These are phyloP conservation scores for Conticribra weissflogii DNA, from an alignment of 108 stramenopile species.

Conservation along the genomic window DNA sequence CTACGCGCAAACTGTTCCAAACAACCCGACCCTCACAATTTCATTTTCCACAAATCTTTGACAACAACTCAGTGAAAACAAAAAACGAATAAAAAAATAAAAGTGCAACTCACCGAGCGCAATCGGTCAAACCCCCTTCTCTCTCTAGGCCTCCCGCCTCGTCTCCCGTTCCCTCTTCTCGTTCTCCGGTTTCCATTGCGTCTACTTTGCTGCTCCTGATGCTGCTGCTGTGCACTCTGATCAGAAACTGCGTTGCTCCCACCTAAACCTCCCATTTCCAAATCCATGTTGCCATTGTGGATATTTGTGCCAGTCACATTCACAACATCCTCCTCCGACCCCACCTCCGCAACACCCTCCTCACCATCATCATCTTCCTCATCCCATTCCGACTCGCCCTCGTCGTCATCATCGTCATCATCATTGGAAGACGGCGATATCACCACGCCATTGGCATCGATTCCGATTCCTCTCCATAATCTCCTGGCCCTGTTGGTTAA, in stretches of 20 bases:
- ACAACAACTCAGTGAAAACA: too few species aligned
- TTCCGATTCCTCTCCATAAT: slow-evolving; percentile 52
- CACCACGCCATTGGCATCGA: slow-evolving; percentile 58
- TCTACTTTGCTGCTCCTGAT: not conserved
- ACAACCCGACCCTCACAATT: too few species aligned
- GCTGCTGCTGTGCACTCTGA: not conserved
- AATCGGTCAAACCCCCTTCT: slow-evolving; percentile 85
- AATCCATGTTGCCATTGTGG: too few species aligned
- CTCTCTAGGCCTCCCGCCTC: slow-evolving; percentile 25
- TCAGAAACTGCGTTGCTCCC: too few species aligned
- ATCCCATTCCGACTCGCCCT: slow-evolving; percentile 45
- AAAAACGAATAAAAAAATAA: too few species aligned
- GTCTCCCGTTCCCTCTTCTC: slow-evolving; percentile 31
- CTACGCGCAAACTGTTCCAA: too few species aligned
- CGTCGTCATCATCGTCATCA: slow-evolving; percentile 37
- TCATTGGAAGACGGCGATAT: slow-evolving; percentile 8
- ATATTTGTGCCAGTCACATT: too few species aligned
- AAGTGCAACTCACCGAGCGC: slow-evolving; percentile 50
- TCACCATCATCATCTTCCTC: slow-evolving; percentile 30
- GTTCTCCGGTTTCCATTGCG: not conserved
- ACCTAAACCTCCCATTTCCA: too few species aligned
- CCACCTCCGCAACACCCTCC: slow-evolving; percentile 2
- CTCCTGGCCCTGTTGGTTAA: not conserved
- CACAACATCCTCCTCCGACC: slow-evolving; percentile 9
- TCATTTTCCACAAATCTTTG: too few species aligned